Evolutionary conservation across 306 rosid species (phyloP).

Genomic region (Quercus wislizeni): DNA sequence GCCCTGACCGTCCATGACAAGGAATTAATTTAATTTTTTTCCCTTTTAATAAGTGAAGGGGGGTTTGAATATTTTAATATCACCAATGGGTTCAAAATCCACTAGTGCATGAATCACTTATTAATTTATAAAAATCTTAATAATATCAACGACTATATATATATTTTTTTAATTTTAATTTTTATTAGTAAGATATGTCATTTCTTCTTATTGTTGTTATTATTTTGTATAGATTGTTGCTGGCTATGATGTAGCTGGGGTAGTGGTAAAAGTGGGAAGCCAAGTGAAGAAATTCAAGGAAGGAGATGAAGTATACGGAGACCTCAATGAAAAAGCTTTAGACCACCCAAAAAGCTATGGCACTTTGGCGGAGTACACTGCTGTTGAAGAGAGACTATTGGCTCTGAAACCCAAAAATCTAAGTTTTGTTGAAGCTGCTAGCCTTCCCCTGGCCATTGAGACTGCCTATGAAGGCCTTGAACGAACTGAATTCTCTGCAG

Average conservation of each 20-base stretch:
- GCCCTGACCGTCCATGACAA: too few species aligned
- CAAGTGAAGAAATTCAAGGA: constrained; percentile 56
- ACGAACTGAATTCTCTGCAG: constrained; percentile 39
- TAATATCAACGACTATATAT: not conserved
- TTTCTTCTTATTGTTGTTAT: not conserved
- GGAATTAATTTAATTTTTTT: too few species aligned
- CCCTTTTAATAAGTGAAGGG: too few species aligned
- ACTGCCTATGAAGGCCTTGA: constrained; percentile 75
- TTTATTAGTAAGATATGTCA: too few species aligned
- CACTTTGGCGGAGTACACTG: constrained; percentile 72
- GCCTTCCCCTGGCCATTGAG: constrained; percentile 61
- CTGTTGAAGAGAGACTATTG: constrained; percentile 51
- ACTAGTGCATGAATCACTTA: too few species aligned
- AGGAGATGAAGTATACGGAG: constrained; percentile 77
- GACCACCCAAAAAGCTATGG: constrained; percentile 38
- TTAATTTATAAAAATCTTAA: not conserved
- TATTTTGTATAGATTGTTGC: constrained; percentile 41
- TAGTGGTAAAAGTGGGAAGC: constrained; percentile 60
- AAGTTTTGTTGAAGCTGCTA: constrained; percentile 75
- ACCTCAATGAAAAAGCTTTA: constrained; percentile 39
- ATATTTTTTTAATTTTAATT: not conserved
- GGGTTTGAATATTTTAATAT: too few species aligned
- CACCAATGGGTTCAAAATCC: too few species aligned
- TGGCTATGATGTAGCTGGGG: constrained; percentile 70
- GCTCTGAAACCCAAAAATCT: constrained; percentile 65